Conservation (phyloP, 2,329 filamentous ascomycete genomes). For the Paecilomyces formosus region DNA sequence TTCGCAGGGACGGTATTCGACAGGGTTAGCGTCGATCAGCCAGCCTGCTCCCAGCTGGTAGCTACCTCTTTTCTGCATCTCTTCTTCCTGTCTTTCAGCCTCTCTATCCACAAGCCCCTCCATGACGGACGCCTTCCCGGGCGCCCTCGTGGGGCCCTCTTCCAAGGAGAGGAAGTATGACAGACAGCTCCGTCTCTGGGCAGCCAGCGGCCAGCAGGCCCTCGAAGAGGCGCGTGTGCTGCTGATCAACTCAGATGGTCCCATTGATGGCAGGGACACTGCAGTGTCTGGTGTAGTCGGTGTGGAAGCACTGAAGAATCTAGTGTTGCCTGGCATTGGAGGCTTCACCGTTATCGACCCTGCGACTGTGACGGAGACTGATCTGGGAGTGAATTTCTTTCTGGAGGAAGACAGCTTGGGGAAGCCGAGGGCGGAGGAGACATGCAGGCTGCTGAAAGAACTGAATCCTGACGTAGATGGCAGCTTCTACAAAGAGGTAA, state of each 20-base stretch:
- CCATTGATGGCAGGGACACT: constrained; percentile 24
- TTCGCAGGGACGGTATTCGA: neutral
- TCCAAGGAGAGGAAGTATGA: constrained; percentile 77
- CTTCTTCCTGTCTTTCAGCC: neutral
- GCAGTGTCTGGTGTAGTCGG: constrained; percentile 73
- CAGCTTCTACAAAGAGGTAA: constrained; percentile 55
- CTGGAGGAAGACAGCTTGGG: constrained; percentile 72
- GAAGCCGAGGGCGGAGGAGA: constrained; percentile 68
- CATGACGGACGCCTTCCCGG: constrained; percentile 32
- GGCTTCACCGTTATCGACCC: constrained; percentile 86
- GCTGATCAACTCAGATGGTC: constrained; percentile 64
- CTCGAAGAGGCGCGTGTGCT: constrained; percentile 89
- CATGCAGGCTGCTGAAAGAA: constrained; percentile 69
- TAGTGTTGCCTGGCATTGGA: constrained; percentile 89
- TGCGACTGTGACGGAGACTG: constrained; percentile 65
- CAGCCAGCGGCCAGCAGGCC: constrained; percentile 80
- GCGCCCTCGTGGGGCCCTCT: constrained; percentile 40
- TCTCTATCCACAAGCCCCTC: constrained; percentile 4
- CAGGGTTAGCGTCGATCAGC: neutral
- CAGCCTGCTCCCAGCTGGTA: neutral
- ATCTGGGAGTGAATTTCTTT: constrained; percentile 96
- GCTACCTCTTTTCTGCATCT: neutral
- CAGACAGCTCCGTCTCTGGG: constrained; percentile 90
- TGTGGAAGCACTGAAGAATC: constrained; percentile 88
- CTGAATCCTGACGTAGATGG: constrained; percentile 89